Conservation (phyloP, 106 monocot genomes). For the Allium sativum region DNA sequence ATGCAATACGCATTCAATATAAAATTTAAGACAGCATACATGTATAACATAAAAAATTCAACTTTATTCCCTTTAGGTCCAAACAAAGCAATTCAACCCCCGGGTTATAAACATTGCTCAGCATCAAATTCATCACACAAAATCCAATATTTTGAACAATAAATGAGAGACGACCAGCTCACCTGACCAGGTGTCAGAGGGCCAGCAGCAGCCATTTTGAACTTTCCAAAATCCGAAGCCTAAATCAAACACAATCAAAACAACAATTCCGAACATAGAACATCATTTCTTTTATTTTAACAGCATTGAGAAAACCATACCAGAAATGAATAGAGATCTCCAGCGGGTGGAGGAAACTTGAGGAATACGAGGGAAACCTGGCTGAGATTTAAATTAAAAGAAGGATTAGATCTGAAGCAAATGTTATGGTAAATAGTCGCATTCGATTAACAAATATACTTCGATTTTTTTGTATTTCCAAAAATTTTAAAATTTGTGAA, state of each 20-base stretch:
- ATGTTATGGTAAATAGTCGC: conserved; percentile 6
- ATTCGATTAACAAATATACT: conserved; percentile 1
- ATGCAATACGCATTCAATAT: too few relatives aligned
- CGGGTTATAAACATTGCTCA: too few relatives aligned
- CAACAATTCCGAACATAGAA: not conserved
- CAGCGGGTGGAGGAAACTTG: conserved; percentile 1
- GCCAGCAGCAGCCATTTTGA: conserved; percentile 30
- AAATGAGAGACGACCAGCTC: not conserved
- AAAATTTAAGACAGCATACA: too few relatives aligned
- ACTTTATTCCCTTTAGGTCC: too few relatives aligned
- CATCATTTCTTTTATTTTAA: not conserved
- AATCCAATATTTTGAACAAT: not conserved
- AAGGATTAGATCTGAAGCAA: conserved; percentile 5
- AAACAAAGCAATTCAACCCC: too few relatives aligned
- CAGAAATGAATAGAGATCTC: conserved; percentile 5
- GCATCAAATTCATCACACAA: too few relatives aligned
- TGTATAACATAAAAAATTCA: too few relatives aligned
- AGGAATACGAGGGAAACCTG: conserved; percentile 9
- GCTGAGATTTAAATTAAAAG: conserved; percentile 4
- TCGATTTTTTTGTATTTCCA: not conserved
- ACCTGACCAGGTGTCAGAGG: conserved; percentile 53
- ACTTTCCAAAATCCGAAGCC: not conserved
- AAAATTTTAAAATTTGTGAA: not conserved
- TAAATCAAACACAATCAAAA: not conserved
- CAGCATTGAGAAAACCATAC: not conserved